A percentile compares a stretch with the other conserved stretches of the same genome.
Evolutionary conservation across 2,329 filamentous ascomycete genomes (phyloP).

Genomic region (Penicillium sp.): DNA sequence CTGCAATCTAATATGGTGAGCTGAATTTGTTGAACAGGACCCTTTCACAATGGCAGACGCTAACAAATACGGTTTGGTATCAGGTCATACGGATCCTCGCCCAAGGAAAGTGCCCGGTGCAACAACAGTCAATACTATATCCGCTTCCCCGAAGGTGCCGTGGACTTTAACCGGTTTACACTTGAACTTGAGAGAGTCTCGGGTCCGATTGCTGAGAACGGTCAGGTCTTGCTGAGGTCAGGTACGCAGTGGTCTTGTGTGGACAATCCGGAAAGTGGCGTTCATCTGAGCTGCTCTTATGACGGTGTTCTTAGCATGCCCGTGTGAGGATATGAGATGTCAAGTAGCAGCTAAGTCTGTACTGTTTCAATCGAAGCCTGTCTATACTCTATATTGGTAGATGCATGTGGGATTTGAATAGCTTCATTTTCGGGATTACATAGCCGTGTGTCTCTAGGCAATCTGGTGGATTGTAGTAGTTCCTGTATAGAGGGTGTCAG

Average conservation of each 20-base stretch:
- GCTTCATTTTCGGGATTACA: background rate
- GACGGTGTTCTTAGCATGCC: conserved; percentile 13
- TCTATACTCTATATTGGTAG: background rate
- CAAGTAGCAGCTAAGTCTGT: background rate
- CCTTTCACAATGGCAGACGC: background rate
- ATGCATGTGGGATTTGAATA: background rate
- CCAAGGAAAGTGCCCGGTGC: conserved; percentile 20
- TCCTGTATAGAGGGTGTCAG: background rate
- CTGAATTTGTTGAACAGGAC: background rate
- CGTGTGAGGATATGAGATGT: background rate
- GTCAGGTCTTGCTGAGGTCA: conserved; percentile 13
- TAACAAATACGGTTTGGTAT: background rate
- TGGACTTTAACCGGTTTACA: conserved; percentile 19
- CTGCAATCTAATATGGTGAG: conserved; percentile 24
- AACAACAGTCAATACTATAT: conserved; percentile 25
- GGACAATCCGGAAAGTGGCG: conserved; percentile 6
- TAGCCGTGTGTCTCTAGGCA: background rate
- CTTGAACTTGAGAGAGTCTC: conserved; percentile 19
- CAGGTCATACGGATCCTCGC: conserved; percentile 15
- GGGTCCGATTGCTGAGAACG: conserved; percentile 19
- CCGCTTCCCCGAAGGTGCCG: conserved; percentile 17
- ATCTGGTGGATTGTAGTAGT: background rate
- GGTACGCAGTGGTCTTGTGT: conserved; percentile 20
- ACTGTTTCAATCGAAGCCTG: background rate
- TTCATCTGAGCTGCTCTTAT: conserved; percentile 16